A percentile compares a stretch with the other conserved stretches of the same genome.
These are phyloP conservation scores for Coniochaeta sp. DNA, from an alignment of 2,329 filamentous ascomycete species.

Conservation along the genomic window DNA sequence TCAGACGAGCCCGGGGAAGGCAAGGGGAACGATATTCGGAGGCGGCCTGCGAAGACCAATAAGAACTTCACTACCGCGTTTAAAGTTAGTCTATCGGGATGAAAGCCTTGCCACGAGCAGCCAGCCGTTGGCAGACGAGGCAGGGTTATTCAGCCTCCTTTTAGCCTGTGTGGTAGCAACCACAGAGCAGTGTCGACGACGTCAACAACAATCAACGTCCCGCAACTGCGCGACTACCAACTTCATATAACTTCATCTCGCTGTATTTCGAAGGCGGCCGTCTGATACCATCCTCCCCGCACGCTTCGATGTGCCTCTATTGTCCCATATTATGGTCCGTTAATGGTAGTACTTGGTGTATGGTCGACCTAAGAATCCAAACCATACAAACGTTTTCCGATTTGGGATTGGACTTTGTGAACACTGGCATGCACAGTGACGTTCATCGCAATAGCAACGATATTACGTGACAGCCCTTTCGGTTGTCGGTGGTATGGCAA, in stretches of 20 bases:
- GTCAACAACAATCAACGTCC: background rate
- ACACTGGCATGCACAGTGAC: background rate
- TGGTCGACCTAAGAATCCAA: background rate
- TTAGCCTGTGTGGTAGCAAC: constrained; percentile 8
- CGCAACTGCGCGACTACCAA: background rate
- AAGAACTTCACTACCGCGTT: background rate
- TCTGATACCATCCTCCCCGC: background rate
- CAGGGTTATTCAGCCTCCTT: constrained; percentile 8
- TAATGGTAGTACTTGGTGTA: background rate
- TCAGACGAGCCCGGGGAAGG: too few relatives aligned
- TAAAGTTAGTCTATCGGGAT: background rate
- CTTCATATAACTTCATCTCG: constrained; percentile 3
- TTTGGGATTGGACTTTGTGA: background rate
- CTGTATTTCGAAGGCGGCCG: background rate
- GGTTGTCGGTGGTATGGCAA: background rate
- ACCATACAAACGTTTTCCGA: background rate
- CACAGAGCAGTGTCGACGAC: background rate
- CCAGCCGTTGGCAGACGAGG: background rate
- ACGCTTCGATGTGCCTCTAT: background rate
- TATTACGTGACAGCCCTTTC: background rate
- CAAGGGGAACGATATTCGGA: too few relatives aligned
- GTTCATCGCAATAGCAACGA: background rate
- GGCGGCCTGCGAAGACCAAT: background rate
- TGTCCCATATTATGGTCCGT: background rate
- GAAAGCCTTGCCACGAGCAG: too few relatives aligned